These are phyloP conservation scores for Ogataea zsoltii DNA, from an alignment of 805 yeast species.

Conservation along the genomic window DNA sequence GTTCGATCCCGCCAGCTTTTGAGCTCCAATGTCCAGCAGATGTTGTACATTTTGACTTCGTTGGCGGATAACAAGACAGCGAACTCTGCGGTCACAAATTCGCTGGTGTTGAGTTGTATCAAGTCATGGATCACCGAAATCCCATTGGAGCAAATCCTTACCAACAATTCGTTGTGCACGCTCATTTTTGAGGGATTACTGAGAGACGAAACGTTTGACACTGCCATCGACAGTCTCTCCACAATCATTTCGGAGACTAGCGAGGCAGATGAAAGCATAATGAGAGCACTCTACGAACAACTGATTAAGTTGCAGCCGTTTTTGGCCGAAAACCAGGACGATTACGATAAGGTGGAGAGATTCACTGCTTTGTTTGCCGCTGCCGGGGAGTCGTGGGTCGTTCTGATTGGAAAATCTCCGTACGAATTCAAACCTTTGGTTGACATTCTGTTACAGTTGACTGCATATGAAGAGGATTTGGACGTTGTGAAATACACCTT, in stretches of 20 bases:
- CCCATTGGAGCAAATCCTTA: slow-evolving; percentile 68
- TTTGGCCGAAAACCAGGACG: slow-evolving; percentile 51
- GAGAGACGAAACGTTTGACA: slow-evolving; percentile 70
- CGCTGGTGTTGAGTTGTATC: slow-evolving; percentile 68
- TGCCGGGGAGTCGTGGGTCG: slow-evolving; percentile 96
- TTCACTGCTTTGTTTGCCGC: slow-evolving; percentile 79
- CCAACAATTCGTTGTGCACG: slow-evolving; percentile 61
- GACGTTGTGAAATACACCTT: slow-evolving; percentile 90
- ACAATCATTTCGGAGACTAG: slow-evolving; percentile 79
- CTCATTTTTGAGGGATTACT: slow-evolving; percentile 64
- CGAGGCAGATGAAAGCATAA: slow-evolving; percentile 58
- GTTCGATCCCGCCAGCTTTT: slow-evolving; percentile 64
- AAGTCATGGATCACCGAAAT: slow-evolving; percentile 91
- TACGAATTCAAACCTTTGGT: slow-evolving; percentile 70
- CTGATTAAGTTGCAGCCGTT: slow-evolving; percentile 60
- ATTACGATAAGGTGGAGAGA: slow-evolving; percentile 65
- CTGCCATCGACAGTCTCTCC: slow-evolving; percentile 83
- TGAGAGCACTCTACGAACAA: slow-evolving; percentile 68
- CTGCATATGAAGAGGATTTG: slow-evolving; percentile 76
- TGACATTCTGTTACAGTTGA: slow-evolving; percentile 65
- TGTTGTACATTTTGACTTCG: slow-evolving; percentile 61
- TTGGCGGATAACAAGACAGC: slow-evolving; percentile 36
- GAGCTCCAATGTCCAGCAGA: slow-evolving; percentile 63
- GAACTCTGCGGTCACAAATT: slow-evolving; percentile 36
- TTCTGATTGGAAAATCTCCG: slow-evolving; percentile 74